Evolutionary conservation across 2,329 filamentous ascomycete species (phyloP), one percentile per base, ranked within the genome.

Genomic region (Colletotrichum musicola): DNA sequence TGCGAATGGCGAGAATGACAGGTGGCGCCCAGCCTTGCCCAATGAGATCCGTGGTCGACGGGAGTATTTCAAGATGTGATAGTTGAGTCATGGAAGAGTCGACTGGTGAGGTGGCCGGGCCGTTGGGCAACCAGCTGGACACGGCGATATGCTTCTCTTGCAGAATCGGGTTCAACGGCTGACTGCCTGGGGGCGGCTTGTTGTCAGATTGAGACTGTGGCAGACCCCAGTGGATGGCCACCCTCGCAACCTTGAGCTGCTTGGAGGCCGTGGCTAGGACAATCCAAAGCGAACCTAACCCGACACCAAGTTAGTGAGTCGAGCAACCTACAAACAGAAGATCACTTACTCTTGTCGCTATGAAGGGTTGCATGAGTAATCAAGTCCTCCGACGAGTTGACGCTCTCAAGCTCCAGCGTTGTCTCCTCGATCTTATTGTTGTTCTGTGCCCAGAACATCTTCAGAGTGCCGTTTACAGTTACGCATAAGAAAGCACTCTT

Each of bases 401-500:
- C 85, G 70, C 89, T 90, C 75, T 95, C 92, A 42, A 97, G 80
- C 71, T 95, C 92, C n/a, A 91, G 82, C 3, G 87, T 88, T 0
- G 89, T 87, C 75, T 97, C 93, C 69, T 91, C 88, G 81, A 93
- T 91, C 73, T 89, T 89, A 64, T 85, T 87, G 77, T 90, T 93
- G 50, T 88, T 90, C 72, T 95, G 93, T 47, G 92, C 88, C 81
- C 91, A 97, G 56, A 95, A 86, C 74, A 98, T 84, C 74, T 90
- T 92, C 62, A 98, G 83, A 55, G 89, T 81, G 7, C 93, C 93
- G 73, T 90, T 90, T 51, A 90, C 88, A 35, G 93, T 96, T 61
- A 97, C 86, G 71, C 90, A 92, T 13, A 97, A 80, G 50, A 98
- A 80, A 1, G 93, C 92, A 56, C 92, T 91, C 77, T 93, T 94